Evolutionary conservation across 2,329 filamentous ascomycete genomes (phyloP), one percentile per base, ranked within the genome.

Genomic region (Ceratocystis harringtonii): DNA sequence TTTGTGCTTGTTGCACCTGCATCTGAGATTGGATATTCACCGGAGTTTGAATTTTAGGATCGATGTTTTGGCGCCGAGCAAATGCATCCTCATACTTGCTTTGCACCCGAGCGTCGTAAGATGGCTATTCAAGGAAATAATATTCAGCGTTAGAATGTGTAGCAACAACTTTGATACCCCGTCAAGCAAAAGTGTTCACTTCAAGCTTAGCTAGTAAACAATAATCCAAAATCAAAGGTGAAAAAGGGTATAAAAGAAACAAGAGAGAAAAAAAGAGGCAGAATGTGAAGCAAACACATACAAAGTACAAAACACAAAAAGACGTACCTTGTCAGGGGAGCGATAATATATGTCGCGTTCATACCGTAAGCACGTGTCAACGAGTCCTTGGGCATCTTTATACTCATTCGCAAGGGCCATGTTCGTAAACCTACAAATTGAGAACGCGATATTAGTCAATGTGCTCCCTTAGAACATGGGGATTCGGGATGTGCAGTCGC

Each of bases 1-100:
- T 43, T 28, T 58, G 55, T 17, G 52, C 63, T 30, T 66, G 58
- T 50, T 65, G 52, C n/a, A 43, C 62, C 19, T 63, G 22, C 4
- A 48, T 15, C 43, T 60, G 57, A 4, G 45, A 22, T 48, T 62
- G 58, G 28, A 64, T 41, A 12, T 64, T 58, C 36, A 64, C 45
- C 5, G 22, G 36, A 19, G 10, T 17, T 61, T 63, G 80, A 1
- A 84, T 71, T 10, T 71, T 77, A 0, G 77, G 76, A 57, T 79
- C 79, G 69, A 81, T 79, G 3, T 74, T 75, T 68, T 83, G 78
- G 48, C 82, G 79, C 68, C 77, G 79, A 66, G 76, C 76, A 66
- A 78, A 78, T 57, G 82, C 76, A 4, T 84, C 81, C 61, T 76
- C 70, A 0, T 77, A 75, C 68, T 80, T 81, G 10, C 69, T 71